A percentile compares a stretch with the other conserved stretches of the same genome.
Conservation (phyloP, 148 eudicot species). For the Beta vulgaris region DNA sequence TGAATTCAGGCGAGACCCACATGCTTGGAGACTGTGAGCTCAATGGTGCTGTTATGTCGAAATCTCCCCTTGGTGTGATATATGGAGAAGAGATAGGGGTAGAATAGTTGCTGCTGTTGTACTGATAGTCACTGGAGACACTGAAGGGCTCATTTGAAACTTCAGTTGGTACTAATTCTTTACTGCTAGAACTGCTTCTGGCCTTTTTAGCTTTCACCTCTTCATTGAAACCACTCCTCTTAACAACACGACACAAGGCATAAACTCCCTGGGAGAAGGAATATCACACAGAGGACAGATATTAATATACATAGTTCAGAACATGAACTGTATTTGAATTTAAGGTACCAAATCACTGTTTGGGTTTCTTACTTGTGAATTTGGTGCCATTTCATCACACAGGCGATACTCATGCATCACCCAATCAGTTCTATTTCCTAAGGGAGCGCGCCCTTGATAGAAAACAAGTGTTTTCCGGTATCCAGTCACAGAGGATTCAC, state of each 20-base stretch:
- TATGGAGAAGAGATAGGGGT: slow-evolving; percentile 63
- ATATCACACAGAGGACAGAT: slow-evolving; percentile 5
- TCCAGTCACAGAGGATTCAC: slow-evolving; percentile 56
- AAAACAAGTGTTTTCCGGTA: slow-evolving; percentile 84
- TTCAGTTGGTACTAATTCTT: slow-evolving; percentile 23
- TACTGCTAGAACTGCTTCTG: slow-evolving; percentile 42
- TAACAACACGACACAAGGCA: slow-evolving; percentile 72
- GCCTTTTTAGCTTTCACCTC: slow-evolving; percentile 37
- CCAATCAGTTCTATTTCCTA: slow-evolving; percentile 84
- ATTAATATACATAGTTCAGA: background rate
- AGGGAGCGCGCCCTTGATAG: slow-evolving; percentile 80
- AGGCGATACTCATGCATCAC: slow-evolving; percentile 93
- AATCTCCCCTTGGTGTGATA: slow-evolving; percentile 37
- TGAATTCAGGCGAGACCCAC: slow-evolving; percentile 63
- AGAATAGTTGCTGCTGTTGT: slow-evolving; percentile 49
- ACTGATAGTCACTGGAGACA: slow-evolving; percentile 39
- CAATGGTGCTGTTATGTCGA: slow-evolving; percentile 41
- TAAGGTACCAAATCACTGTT: background rate
- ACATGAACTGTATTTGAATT: slow-evolving; percentile 3
- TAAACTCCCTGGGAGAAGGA: slow-evolving; percentile 50
- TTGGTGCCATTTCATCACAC: slow-evolving; percentile 54
- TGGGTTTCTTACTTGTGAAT: slow-evolving; percentile 50
- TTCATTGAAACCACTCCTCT: slow-evolving; percentile 46
- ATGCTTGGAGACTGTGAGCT: slow-evolving; percentile 38
- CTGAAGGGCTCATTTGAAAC: slow-evolving; percentile 40